Conservation (phyloP, 768 basidiomycete genomes). For the Pulveroboletus ravenelii region DNA sequence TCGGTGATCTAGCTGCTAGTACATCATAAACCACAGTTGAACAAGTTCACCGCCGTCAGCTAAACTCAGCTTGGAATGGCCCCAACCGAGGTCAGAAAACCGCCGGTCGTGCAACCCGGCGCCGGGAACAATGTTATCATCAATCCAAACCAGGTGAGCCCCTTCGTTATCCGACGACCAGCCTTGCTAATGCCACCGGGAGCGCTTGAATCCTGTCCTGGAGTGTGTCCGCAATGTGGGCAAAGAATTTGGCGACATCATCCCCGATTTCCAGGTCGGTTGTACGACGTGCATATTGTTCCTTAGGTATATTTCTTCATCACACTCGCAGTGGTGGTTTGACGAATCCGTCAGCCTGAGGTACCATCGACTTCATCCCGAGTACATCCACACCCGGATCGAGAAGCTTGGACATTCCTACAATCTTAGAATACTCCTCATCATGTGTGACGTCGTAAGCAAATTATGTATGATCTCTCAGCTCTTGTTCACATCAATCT, state of each 20-base stretch:
- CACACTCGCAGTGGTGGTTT: background rate
- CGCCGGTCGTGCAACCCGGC: slow-evolving; percentile 62
- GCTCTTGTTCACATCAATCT: background rate
- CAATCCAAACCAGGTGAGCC: slow-evolving; percentile 52
- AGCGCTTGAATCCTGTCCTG: slow-evolving; percentile 89
- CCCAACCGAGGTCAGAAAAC: slow-evolving; percentile 20
- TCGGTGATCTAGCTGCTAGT: background rate
- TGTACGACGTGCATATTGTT: slow-evolving; percentile 89
- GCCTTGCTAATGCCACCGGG: slow-evolving; percentile 3
- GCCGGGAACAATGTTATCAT: slow-evolving; percentile 61
- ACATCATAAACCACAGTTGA: background rate
- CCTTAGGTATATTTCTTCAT: slow-evolving; percentile 56
- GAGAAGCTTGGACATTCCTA: slow-evolving; percentile 80
- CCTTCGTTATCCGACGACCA: background rate
- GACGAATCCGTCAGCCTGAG: slow-evolving; percentile 52
- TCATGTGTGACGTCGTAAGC: slow-evolving; percentile 89
- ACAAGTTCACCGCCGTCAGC: background rate
- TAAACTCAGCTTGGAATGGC: slow-evolving; percentile 4
- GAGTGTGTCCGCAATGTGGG: slow-evolving; percentile 82
- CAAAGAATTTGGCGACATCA: slow-evolving; percentile 92
- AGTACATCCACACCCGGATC: slow-evolving; percentile 91
- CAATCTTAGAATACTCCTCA: slow-evolving; percentile 77
- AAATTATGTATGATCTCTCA: background rate
- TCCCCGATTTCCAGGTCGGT: slow-evolving; percentile 94
- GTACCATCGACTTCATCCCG: slow-evolving; percentile 95